Percentiles rank a stretch among this genome's conserved stretches.
Conservation (phyloP, 2,329 filamentous ascomycete species). For the Byssothecium circinans region DNA sequence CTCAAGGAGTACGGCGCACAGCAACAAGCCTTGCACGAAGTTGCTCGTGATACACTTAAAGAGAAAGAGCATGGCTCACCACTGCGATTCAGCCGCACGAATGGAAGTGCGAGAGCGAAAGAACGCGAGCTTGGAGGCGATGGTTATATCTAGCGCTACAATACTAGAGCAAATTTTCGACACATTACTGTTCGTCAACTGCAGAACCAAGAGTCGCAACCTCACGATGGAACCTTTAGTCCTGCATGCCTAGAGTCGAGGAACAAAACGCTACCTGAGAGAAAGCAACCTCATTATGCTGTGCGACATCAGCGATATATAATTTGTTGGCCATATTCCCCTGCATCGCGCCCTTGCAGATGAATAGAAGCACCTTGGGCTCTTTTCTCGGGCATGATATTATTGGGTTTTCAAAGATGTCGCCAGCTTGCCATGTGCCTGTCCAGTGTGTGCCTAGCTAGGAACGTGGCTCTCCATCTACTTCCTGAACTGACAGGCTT, state of each 20-base stretch:
- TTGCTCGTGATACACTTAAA: constrained; percentile 17
- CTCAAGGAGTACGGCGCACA: constrained; percentile 28
- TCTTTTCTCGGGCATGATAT: no score
- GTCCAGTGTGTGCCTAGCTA: not conserved
- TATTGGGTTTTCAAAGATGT: not conserved
- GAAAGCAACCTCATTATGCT: not conserved
- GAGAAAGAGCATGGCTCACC: constrained; percentile 1
- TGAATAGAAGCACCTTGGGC: no score
- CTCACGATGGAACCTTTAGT: not conserved
- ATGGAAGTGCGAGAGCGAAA: not conserved
- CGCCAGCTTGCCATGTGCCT: not conserved
- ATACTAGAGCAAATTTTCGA: no score
- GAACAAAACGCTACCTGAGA: not conserved
- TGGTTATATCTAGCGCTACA: not conserved
- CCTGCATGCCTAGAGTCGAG: not conserved
- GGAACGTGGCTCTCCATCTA: not conserved
- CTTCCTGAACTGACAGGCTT: no score
- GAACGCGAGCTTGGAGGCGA: not conserved
- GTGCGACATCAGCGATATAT: not conserved
- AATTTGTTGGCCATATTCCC: not conserved
- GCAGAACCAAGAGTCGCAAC: not conserved
- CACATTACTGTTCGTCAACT: no score
- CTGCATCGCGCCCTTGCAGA: not conserved
- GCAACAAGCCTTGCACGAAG: constrained; percentile 27
- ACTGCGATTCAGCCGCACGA: not conserved